Conservation (phyloP, 192 early-diverging fungal genomes). For the Obelidium mucronatum region DNA sequence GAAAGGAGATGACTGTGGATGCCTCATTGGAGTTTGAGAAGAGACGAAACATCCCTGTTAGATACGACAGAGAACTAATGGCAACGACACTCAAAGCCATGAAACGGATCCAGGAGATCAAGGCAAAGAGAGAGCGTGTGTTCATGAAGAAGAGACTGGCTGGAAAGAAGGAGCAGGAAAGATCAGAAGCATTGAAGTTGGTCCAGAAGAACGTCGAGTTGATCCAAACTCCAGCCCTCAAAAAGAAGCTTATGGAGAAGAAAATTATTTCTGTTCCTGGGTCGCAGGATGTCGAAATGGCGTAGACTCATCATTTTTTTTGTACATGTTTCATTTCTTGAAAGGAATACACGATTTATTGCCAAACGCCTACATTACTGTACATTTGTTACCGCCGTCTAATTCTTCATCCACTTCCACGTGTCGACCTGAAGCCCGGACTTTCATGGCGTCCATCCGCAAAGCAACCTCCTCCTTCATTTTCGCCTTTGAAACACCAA, state of each 20-base stretch:
- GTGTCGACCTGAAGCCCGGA: neutral
- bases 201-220: constrained; percentile 91
- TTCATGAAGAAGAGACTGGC: constrained; percentile 86
- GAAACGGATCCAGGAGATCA: constrained; percentile 97
- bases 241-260: constrained; percentile 69
- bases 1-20: constrained; percentile 99
- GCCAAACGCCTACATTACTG: constrained; percentile 23
- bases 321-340: constrained; percentile 2
- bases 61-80: constrained; percentile 98
- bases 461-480: neutral
- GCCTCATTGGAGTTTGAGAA: constrained; percentile 98
- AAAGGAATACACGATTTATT: neutral
- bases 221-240: constrained; percentile 66
- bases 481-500: neutral
- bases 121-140: constrained; percentile 89
- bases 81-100: constrained; percentile 97
- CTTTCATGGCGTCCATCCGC: neutral
- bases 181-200: constrained; percentile 73
- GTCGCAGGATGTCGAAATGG: constrained; percentile 73
- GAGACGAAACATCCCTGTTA: constrained; percentile 95
- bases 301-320: neutral
- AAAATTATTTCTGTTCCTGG: constrained; percentile 62
- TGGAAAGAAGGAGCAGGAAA: constrained; percentile 85
- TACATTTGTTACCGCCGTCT: constrained; percentile 39
- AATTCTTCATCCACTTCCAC: constrained; percentile 34